Percentiles rank a stretch among this genome's conserved stretches.
Conservation (phyloP, 2,329 filamentous ascomycete species). For the Fusarium illudens region DNA sequence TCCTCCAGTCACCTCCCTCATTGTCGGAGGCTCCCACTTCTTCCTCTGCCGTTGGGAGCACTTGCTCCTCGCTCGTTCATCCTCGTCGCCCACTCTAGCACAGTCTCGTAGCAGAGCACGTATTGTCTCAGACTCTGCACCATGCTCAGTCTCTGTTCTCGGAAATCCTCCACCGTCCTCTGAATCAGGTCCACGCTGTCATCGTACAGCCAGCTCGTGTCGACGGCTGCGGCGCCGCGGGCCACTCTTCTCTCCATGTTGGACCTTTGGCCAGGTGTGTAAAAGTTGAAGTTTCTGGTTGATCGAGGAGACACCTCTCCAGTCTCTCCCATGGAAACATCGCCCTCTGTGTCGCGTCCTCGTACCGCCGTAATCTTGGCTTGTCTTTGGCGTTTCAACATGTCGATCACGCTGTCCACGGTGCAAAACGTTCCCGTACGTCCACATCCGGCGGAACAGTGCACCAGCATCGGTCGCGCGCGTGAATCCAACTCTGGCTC, state of each 20-base stretch:
- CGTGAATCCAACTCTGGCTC: conserved; percentile 65
- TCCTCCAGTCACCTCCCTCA: conserved; percentile 15
- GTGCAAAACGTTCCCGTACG: conserved; percentile 97
- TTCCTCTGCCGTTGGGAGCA: conserved; percentile 32
- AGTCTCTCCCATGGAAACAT: conserved; percentile 55
- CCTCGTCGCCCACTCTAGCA: conserved; percentile 82
- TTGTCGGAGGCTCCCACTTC: conserved; percentile 47
- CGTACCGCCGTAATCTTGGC: conserved; percentile 41
- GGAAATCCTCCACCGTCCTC: conserved; percentile 89
- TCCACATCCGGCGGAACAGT: conserved; percentile 95
- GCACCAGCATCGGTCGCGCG: conserved; percentile 81
- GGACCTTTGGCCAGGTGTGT: conserved; percentile 21
- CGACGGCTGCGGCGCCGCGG: conserved; percentile 40
- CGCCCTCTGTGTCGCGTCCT: conserved; percentile 51
- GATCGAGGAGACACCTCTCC: conserved; percentile 44
- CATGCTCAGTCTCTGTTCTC: conserved; percentile 90
- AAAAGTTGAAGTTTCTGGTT: conserved; percentile 38
- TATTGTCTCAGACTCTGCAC: conserved; percentile 94
- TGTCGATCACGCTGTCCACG: conserved; percentile 93
- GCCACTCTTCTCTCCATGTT: conserved; percentile 24
- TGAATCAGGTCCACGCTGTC: conserved; percentile 81
- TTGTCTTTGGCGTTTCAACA: conserved; percentile 85
- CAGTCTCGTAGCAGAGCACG: conserved; percentile 94
- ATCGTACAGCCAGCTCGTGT: conserved; percentile 73
- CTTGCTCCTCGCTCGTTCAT: conserved; percentile 50